phyloP scores from a whole-genome alignment of 176 grass and related monocot species.

The Melocanna baccifera region DNA sequence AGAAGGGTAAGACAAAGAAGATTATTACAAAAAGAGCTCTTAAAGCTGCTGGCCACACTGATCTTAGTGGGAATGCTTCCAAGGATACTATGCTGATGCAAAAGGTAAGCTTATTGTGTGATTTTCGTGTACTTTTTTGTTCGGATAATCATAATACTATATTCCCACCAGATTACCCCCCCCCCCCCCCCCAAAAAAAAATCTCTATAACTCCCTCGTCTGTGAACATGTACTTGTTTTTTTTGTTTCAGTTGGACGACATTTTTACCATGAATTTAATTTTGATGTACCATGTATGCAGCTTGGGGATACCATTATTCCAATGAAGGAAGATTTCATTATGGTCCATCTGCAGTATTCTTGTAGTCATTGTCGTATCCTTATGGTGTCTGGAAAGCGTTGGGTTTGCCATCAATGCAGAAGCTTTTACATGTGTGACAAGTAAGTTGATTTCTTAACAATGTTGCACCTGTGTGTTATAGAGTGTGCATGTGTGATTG shows the following conservation, averaged over 20 bases:
- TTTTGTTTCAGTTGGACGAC: conserved; percentile 21
- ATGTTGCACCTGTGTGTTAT: conserved; percentile 1
- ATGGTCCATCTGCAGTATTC: conserved; percentile 98
- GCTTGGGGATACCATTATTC: conserved; percentile 94
- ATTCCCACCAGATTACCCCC: background rate
- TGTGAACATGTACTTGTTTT: conserved; percentile 8
- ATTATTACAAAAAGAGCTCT: conserved; percentile 91
- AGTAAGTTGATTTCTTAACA: conserved; percentile 57
- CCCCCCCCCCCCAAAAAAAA: background rate
- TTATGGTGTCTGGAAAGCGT: conserved; percentile 86
- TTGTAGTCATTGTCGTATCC: conserved; percentile 81
- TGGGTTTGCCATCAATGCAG: conserved; percentile 90
- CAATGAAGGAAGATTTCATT: conserved; percentile 99
- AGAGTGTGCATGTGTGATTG: conserved; percentile 9
- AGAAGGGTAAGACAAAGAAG: conserved; percentile 95
- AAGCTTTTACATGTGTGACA: conserved; percentile 86
- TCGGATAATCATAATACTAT: conserved; percentile 3
- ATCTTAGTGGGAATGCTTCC: conserved; percentile 85
- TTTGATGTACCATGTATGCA: conserved; percentile 46
- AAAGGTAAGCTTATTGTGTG: conserved; percentile 50
- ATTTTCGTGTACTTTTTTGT: conserved; percentile 21
- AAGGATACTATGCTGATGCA: conserved; percentile 98
- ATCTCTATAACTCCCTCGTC: background rate
- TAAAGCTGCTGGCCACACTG: conserved; percentile 89
- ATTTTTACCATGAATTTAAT: conserved; percentile 35